Base-by-base conservation (phyloP, 805 yeast species). In the Yarrowia sp. region DNA sequence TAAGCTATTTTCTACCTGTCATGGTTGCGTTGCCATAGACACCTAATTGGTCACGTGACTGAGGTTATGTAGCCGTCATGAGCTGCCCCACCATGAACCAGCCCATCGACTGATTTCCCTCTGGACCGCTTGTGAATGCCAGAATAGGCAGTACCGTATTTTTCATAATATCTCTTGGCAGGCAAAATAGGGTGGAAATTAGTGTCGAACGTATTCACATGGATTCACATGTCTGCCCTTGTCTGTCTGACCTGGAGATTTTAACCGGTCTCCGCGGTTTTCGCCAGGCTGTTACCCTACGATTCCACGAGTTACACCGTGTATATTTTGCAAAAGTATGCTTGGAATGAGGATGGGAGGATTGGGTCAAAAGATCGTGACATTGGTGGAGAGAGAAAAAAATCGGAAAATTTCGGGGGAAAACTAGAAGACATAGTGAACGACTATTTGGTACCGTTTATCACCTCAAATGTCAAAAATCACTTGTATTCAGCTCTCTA, bases 251-350 rank as follows among this genome's bases (percentile, higher is more conserved):
- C 9, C 46, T n/a, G 5, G 24, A 20, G 10, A 42, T n/a, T n/a
- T 42, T 42, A 42, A 17, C n/a, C 24, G 38, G 19, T n/a, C 4
- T 9, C 19, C 20, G n/a, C n/a, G n/a, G n/a, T n/a, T n/a, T n/a
- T n/a, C n/a, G n/a, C n/a, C n/a, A n/a, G n/a, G n/a, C n/a, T n/a
- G 53, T 50, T 50, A 50, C 56, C 56, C 56, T 50, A 50, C 56
- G 33, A 50, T 50, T 50, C 56, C 13, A 50, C 56, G 42, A 50
- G 56, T 50, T 50, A 50, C 56, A n/a, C 40, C 12, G 55, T 43
- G 49, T 44, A 20, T 20, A n/a, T 20, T 19, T 44, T 44, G 10
- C 55, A 14, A n/a, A 50, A 50, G 30, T 34, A 50, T 50, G 55
- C 13, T 36, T 36, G 56, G 56, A 50, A 50, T 49, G 55, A 9